phyloP scores from a whole-genome alignment of 768 basidiomycete species.

The Mycena galopus region DNA sequence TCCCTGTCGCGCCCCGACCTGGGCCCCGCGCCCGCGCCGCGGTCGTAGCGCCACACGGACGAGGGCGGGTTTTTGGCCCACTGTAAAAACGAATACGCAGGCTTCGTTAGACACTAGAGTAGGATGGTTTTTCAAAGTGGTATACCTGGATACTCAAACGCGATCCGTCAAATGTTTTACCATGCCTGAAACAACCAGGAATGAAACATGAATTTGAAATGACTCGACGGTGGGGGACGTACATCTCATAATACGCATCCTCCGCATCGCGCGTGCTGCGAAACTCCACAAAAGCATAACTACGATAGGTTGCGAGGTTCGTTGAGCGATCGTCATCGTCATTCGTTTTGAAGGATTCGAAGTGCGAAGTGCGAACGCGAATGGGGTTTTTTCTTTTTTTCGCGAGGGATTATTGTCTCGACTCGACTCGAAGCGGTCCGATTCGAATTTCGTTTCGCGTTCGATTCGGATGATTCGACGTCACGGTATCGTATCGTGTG shows the following conservation, averaged over 20 bases:
- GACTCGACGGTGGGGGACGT: slow-evolving; percentile 41
- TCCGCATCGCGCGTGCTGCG: slow-evolving; percentile 83
- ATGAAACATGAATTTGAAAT: neutral
- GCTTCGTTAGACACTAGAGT: neutral
- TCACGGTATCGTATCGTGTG: too few species aligned
- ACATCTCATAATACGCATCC: slow-evolving; percentile 90
- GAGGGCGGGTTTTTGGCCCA: slow-evolving; percentile 90
- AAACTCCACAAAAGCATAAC: slow-evolving; percentile 91
- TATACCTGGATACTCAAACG: slow-evolving; percentile 80
- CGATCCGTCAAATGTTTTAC: slow-evolving; percentile 78
- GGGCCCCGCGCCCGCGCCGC: slow-evolving; percentile 49
- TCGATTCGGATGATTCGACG: slow-evolving; percentile 40
- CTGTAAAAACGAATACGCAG: slow-evolving; percentile 56
- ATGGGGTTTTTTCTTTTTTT: slow-evolving; percentile 39
- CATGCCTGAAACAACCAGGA: slow-evolving; percentile 67
- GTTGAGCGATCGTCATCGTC: slow-evolving; percentile 80
- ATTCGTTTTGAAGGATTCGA: slow-evolving; percentile 49
- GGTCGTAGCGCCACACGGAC: slow-evolving; percentile 79
- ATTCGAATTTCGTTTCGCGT: slow-evolving; percentile 30
- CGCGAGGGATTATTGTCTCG: too few species aligned
- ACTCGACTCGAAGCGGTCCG: slow-evolving; percentile 27
- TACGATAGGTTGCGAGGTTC: slow-evolving; percentile 61
- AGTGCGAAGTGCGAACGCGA: slow-evolving; percentile 44
- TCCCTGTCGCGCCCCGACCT: slow-evolving; percentile 46
- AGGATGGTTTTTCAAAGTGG: neutral